phyloP scores from a whole-genome alignment of 2,329 filamentous ascomycete genomes.

The Aureobasidium sp. region DNA sequence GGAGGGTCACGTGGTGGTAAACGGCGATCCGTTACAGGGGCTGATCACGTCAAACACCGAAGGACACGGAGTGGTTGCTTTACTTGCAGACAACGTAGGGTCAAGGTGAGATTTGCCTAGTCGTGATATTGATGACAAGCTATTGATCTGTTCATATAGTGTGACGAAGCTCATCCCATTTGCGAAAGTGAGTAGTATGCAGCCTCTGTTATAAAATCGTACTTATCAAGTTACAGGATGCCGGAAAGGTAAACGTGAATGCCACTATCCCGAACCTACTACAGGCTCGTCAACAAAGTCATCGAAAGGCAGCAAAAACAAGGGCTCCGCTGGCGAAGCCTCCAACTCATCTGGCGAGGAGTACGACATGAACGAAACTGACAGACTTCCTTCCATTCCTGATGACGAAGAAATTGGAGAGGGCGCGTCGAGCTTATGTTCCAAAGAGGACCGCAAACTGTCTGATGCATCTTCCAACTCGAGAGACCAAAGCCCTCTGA shows the following conservation, averaged over 20 bases:
- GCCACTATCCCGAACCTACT: slow-evolving; percentile 74
- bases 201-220: not conserved
- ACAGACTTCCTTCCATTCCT: slow-evolving; percentile 36
- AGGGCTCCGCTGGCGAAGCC: slow-evolving; percentile 38
- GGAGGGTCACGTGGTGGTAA: slow-evolving; percentile 20
- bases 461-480: slow-evolving; percentile 31
- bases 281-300: slow-evolving; percentile 42
- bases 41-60: slow-evolving; percentile 80
- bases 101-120: slow-evolving; percentile 50
- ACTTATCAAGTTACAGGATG: slow-evolving; percentile 52
- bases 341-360: slow-evolving; percentile 48
- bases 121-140: not conserved
- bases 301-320: slow-evolving; percentile 38
- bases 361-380: slow-evolving; percentile 33
- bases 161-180: slow-evolving; percentile 78
- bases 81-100: slow-evolving; percentile 80
- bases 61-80: slow-evolving; percentile 90
- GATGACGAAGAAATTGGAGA: slow-evolving; percentile 42
- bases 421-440: slow-evolving; percentile 23
- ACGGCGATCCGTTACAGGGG: slow-evolving; percentile 4
- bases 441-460: slow-evolving; percentile 27
- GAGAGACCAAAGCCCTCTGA: not conserved
- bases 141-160: slow-evolving; percentile 45
- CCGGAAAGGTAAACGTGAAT: slow-evolving; percentile 84
- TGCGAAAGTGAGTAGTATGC: slow-evolving; percentile 59